These are phyloP conservation scores for Pleurotus tuoliensis DNA, from an alignment of 768 basidiomycete genomes.

Conservation along the genomic window DNA sequence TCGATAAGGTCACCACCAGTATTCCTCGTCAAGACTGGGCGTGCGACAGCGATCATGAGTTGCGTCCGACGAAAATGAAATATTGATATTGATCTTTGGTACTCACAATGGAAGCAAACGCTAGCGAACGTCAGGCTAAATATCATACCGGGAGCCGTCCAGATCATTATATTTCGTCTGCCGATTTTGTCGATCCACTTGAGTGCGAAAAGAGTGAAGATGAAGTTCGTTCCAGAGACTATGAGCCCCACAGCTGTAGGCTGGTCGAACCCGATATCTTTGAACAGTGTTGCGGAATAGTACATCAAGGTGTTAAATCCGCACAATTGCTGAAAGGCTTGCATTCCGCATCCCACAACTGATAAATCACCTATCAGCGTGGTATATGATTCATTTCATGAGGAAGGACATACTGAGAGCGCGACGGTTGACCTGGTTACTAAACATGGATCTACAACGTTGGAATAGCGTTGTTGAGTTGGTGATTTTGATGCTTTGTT, in stretches of 20 bases:
- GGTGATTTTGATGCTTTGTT: slow-evolving; percentile 57
- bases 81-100: no score
- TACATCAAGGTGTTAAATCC: slow-evolving; percentile 82
- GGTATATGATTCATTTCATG: background rate
- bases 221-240: slow-evolving; percentile 73
- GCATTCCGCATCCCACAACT: slow-evolving; percentile 79
- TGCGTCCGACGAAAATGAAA: no score
- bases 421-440: slow-evolving; percentile 56
- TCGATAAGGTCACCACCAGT: slow-evolving; percentile 60
- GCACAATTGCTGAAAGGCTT: slow-evolving; percentile 80
- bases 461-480: slow-evolving; percentile 59
- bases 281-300: slow-evolving; percentile 76
- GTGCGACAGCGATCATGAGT: background rate
- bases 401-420: slow-evolving; percentile 57
- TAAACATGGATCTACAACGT: slow-evolving; percentile 50
- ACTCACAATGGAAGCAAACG: slow-evolving; percentile 64
- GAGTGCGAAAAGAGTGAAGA: slow-evolving; percentile 74
- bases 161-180: slow-evolving; percentile 65
- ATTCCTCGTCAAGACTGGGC: slow-evolving; percentile 51
- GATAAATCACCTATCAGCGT: background rate
- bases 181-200: slow-evolving; percentile 73
- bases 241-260: slow-evolving; percentile 80
- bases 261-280: slow-evolving; percentile 77
- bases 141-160: slow-evolving; percentile 71
- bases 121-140: slow-evolving; percentile 60